These are phyloP conservation scores for Scortechinia acanthostroma DNA, from an alignment of 2,329 filamentous ascomycete genomes.

Conservation along the genomic window DNA sequence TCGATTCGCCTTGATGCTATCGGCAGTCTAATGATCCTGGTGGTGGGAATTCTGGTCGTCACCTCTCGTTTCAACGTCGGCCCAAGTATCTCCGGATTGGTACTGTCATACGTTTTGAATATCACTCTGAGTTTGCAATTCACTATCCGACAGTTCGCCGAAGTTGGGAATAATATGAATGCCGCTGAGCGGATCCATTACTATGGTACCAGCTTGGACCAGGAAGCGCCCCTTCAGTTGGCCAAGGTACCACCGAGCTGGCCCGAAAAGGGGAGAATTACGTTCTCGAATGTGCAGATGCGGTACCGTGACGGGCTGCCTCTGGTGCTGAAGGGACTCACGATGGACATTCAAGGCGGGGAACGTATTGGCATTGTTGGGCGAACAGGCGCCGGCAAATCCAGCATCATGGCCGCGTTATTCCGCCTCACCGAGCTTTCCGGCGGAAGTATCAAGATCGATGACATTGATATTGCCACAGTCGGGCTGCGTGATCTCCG, in stretches of 20 bases:
- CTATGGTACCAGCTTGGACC: neutral
- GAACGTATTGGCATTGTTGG: neutral
- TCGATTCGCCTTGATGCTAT: conserved; percentile 78
- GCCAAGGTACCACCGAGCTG: neutral
- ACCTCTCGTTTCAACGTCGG: neutral
- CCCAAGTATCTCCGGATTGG: neutral
- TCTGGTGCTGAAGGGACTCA: neutral
- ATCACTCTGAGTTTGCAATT: neutral
- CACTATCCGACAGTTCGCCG: neutral
- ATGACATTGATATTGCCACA: neutral
- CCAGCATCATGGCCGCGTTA: neutral
- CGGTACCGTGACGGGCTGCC: neutral
- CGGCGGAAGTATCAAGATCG: neutral
- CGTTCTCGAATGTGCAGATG: neutral
- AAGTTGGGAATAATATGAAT: neutral
- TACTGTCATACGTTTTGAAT: neutral
- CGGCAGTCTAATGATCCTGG: conserved; percentile 78
- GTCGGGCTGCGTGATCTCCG: neutral
- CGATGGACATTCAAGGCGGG: neutral
- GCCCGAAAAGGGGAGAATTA: neutral
- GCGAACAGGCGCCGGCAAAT: neutral
- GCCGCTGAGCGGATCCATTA: neutral
- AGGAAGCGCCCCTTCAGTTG: neutral
- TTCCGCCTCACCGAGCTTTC: neutral
- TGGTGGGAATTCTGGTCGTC: conserved; percentile 57